Base-by-base conservation (phyloP, 148 eudicot species). In the Silene uniflora region DNA sequence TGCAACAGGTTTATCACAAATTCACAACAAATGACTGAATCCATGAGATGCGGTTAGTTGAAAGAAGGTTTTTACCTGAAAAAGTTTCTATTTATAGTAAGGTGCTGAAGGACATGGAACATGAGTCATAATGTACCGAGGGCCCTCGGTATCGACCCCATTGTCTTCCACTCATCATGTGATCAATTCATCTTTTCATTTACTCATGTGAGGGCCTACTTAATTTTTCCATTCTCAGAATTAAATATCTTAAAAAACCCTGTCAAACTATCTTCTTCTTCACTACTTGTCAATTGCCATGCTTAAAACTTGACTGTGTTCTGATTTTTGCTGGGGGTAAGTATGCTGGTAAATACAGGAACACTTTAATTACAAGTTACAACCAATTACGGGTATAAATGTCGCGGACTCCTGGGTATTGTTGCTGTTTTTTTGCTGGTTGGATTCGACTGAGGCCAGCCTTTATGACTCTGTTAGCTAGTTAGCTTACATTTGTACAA, bases 121-220 rank as follows among this genome's bases (percentile, higher is more conserved):
- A 64, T 64, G 42, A 25, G n/a, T 27, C 6, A 12, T 8, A 66
- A 44, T 23, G 66, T 62, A 66, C 65, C 11, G 21, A 10, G n/a
- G 62, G 62, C 18, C 21, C 35, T 11, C 67, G 67, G 6, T 12
- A 62, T 5, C 16, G 8, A 62, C 4, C 67, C 6, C 13, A 55
- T 39, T 58, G 8, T 10, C 35, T 23, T 46, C 19, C 29, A 14
- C 27, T 62, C 68, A 35, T 62, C 68, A 35, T 49, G 56, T 49
- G 65, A 70, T 65, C 81, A 32, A 47, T 47, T 73, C 72, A 71
- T 32, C 35, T 32, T 16, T 24, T 47, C 54, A 55, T 78, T 65
- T 52, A 78, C 76, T 78, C 72, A 64, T 63, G 71, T 73, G 49
- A 42, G 73, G 60, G 29, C 64, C 76, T 55, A 78, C 81, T 21